A percentile compares a stretch with the other conserved stretches of the same genome.
Conservation (phyloP, 768 basidiomycete species). For the Tremella mesenterica region DNA sequence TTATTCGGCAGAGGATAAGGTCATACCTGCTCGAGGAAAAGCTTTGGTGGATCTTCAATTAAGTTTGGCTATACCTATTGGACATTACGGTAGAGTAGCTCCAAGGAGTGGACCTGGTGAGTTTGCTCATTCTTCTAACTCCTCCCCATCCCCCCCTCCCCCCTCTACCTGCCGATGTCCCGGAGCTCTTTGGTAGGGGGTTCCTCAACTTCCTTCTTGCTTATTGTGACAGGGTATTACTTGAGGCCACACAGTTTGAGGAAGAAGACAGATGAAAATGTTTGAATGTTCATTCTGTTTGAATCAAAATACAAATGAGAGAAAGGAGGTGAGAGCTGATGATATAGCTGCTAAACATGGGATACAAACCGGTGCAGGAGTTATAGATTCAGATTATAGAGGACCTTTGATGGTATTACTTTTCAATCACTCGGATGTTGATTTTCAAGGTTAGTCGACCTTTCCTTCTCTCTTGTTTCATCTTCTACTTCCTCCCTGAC, state of each 20-base stretch:
- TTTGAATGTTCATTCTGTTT: no score
- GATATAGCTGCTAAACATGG: constrained; percentile 81
- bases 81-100: constrained; percentile 93
- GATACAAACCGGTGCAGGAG: constrained; percentile 96
- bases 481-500: background rate
- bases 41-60: constrained; percentile 84
- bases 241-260: no score
- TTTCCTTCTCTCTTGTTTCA: background rate
- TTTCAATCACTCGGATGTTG: constrained; percentile 82
- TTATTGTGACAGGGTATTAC: no score
- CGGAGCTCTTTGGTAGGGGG: background rate
- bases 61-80: constrained; percentile 83
- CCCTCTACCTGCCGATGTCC: background rate
- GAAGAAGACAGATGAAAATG: background rate
- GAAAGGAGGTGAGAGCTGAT: no score
- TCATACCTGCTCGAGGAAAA: constrained; percentile 80
- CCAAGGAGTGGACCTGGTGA: constrained; percentile 89
- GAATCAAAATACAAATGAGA: no score
- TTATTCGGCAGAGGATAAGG: constrained; percentile 74
- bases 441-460: constrained; percentile 62
- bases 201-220: background rate
- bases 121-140: constrained; percentile 30
- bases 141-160: background rate
- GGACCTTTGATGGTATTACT: constrained; percentile 83
- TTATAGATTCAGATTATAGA: constrained; percentile 93